Percentiles rank a stretch among this genome's conserved stretches.
Conservation (phyloP, 371 early-diverging fungal species). For the Mortierella polycephala region DNA sequence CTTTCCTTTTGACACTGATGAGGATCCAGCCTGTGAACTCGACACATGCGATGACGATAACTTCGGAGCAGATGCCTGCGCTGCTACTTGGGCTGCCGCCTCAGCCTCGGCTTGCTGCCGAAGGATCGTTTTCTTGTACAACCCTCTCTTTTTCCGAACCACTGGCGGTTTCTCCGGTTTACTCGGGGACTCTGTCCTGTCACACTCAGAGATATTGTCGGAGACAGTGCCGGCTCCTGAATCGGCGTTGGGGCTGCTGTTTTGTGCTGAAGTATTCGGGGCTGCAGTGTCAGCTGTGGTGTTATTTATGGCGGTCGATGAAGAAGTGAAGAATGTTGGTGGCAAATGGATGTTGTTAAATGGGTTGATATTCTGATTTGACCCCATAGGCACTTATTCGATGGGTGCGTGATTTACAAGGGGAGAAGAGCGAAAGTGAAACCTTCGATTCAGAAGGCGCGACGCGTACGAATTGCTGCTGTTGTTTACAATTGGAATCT, state of each 20-base stretch:
- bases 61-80: slow-evolving; percentile 9
- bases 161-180: slow-evolving; percentile 3
- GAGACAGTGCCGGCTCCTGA: neutral
- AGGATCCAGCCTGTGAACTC: slow-evolving; percentile 1
- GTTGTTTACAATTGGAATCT: too few species aligned
- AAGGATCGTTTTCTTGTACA: slow-evolving; percentile 51
- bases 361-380: slow-evolving; percentile 21
- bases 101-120: slow-evolving; percentile 44
- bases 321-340: slow-evolving; percentile 16
- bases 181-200: slow-evolving; percentile 2
- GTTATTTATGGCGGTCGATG: slow-evolving; percentile 3
- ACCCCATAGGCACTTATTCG: slow-evolving; percentile 12
- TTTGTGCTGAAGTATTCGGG: too few species aligned
- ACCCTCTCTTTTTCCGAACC: slow-evolving; percentile 43
- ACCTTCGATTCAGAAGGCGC: too few species aligned
- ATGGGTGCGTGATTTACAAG: neutral
- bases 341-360: slow-evolving; percentile 33
- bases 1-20: slow-evolving; percentile 6
- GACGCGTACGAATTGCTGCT: too few species aligned
- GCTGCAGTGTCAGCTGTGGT: neutral
- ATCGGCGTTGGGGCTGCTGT: too few species aligned
- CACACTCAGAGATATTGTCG: slow-evolving; percentile 6
- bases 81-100: slow-evolving; percentile 33
- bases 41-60: slow-evolving; percentile 6
- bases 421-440: too few species aligned